Evolutionary conservation across 768 basidiomycete genomes (phyloP), one percentile per base, ranked within the genome.

Genomic region (Boletus rubropictus): DNA sequence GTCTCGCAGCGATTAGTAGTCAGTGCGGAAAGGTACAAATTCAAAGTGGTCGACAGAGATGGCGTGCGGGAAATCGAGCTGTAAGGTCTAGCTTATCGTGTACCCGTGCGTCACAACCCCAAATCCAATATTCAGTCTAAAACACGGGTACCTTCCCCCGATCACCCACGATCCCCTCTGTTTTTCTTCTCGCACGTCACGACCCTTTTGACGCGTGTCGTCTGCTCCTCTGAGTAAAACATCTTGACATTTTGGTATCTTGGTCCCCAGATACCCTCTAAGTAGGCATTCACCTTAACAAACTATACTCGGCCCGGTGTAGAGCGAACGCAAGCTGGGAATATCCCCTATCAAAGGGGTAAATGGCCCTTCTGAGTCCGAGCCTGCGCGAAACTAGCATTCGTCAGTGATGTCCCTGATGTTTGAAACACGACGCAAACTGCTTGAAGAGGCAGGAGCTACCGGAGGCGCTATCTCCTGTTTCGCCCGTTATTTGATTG

Each of bases 41-140:
- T 94, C 55, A 92, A 91, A 64, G 72, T 96, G 11, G 89, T 96
- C 27, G 92, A 96, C 70, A 91, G 85, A 69, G 86, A 94, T 61
- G 94, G 94, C 42, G 75, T 89, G 21, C 77, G 90, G 45, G 86
- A 88, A 56, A 71, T 94, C 46, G 82, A 89, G 59, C 60, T 95
- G 55, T 87, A 72, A 59, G 41, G 21, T 32, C 7, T 44, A 12
- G 17, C 33, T 14, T 27, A 43, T 49, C 29, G 21, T 50, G 44
- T 59, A 46, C 22, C 25, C 32, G 18, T 46, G 8, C 28, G 6
- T 27, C 32, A 10, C 20, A 18, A 37, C 17, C 21, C 39, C n/a
- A n/a, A 34, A 9, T 17, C 12, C 15, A 25, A 25, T 39, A 3
- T 22, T 59, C 55, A 62, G 28, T 63, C 36, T 18, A 62, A 44